Evolutionary conservation across 805 yeast genomes (phyloP).

Genomic region (Dipodascopsis tothii): DNA sequence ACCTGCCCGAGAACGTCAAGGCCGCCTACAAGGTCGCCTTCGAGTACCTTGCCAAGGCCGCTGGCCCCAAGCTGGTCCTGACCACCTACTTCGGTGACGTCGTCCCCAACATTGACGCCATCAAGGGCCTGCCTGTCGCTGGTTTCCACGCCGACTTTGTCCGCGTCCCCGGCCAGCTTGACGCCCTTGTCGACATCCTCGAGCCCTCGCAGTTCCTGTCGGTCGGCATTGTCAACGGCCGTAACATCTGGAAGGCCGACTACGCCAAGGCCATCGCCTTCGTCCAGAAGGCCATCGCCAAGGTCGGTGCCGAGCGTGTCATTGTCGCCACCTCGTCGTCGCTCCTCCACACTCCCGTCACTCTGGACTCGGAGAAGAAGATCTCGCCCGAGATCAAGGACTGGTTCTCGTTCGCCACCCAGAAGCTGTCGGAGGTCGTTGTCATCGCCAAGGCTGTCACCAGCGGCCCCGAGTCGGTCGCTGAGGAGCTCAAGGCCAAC

Average conservation of each 20-base stretch:
- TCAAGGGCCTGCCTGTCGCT: constrained; percentile 83
- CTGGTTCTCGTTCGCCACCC: constrained; percentile 98
- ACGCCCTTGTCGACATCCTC: constrained; percentile 63
- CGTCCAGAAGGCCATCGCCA: constrained; percentile 74
- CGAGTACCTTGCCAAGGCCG: constrained; percentile 60
- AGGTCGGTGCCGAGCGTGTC: constrained; percentile 80
- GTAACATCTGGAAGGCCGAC: constrained; percentile 99
- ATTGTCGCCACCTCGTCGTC: constrained; percentile 94
- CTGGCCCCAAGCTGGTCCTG: constrained; percentile 70
- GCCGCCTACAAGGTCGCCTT: constrained; percentile 84
- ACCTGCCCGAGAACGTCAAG: constrained; percentile 76
- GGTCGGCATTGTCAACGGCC: constrained; percentile 96
- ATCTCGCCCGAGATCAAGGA: constrained; percentile 81
- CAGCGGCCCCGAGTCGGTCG: constrained; percentile 60
- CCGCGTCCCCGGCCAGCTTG: constrained; percentile 94
- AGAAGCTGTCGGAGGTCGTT: constrained; percentile 88
- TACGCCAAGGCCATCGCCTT: constrained; percentile 75
- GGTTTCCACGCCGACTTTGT: constrained; percentile 95
- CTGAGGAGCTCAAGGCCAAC: constrained; percentile 73
- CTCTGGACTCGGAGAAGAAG: constrained; percentile 85
- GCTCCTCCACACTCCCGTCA: constrained; percentile 96
- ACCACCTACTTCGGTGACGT: constrained; percentile 98
- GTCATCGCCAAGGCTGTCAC: constrained; percentile 79
- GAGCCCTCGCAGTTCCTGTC: constrained; percentile 71
- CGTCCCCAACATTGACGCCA: constrained; percentile 87